Evolutionary conservation across 192 early-diverging fungal species (phyloP).

Genomic region (Coemansia sp.): DNA sequence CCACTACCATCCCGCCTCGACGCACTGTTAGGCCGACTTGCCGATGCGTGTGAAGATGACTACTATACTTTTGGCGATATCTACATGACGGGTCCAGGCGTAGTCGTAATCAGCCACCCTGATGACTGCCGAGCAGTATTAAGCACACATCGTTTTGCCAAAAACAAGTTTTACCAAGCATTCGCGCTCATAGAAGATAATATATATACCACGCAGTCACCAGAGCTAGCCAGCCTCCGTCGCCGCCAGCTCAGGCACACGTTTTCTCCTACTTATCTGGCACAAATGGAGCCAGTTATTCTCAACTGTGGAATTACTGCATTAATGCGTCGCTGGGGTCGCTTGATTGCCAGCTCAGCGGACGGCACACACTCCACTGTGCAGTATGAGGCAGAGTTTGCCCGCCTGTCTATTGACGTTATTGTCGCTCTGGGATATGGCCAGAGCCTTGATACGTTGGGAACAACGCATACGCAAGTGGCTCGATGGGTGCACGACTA

Average conservation of each 20-base stretch:
- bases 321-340: slow-evolving; percentile 31
- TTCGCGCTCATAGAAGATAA: slow-evolving; percentile 23
- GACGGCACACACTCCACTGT: neutral
- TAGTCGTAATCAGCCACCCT: slow-evolving; percentile 29
- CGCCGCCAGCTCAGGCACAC: slow-evolving; percentile 24
- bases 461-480: slow-evolving; percentile 12
- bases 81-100: slow-evolving; percentile 27
- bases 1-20: slow-evolving; percentile 3
- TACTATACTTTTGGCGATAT: slow-evolving; percentile 43
- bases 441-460: slow-evolving; percentile 30
- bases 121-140: slow-evolving; percentile 27
- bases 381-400: slow-evolving; percentile 32
- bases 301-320: slow-evolving; percentile 20
- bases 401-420: slow-evolving; percentile 26
- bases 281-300: slow-evolving; percentile 36
- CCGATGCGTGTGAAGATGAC: slow-evolving; percentile 17
- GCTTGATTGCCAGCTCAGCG: neutral
- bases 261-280: neutral
- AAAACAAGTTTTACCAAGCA: slow-evolving; percentile 28
- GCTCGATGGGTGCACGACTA: slow-evolving; percentile 23
- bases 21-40: slow-evolving; percentile 13
- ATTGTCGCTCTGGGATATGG: slow-evolving; percentile 37
- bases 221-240: slow-evolving; percentile 20
- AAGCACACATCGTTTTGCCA: slow-evolving; percentile 30
- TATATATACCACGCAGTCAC: slow-evolving; percentile 32